Evolutionary conservation across 2,329 filamentous ascomycete genomes (phyloP), one percentile per base, ranked within the genome.

Genomic region (Sphaerulina populicola): DNA sequence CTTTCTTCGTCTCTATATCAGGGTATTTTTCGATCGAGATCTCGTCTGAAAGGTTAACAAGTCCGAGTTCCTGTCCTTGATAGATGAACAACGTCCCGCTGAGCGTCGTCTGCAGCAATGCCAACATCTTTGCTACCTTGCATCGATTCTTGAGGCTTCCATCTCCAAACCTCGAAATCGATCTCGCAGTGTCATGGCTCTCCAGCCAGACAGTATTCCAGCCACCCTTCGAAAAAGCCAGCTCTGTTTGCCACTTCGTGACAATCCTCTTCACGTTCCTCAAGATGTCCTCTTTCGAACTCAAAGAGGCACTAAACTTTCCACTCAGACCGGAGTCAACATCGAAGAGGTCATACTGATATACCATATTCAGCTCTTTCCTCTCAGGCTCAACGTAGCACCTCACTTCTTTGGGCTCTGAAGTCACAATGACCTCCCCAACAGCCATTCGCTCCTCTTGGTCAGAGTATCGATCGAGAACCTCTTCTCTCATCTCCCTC

Each of bases 351-450:
- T 86, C 82, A 62, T 86, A 86, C 58, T 84, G 78, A 66, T 86
- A 86, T 41, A 85, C 81, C 80, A 86, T 85, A 63, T 78, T 81
- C 45, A 86, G 66, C 62, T 86, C 81, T 35, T 74, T 72, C 9
- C 78, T 72, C 6, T 53, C 40, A 31, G 72, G 73, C 3, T 72
- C 72, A 1, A 85, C 80, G 4, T 71, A 72, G 6, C 69, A 68
- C 8, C 79, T 58, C 1, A 79, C 72, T 47, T 77, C 73, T 9
- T 72, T 64, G 4, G 69, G 67, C 73, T 72, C 7, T 70, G 66
- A 62, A 53, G 73, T 29, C 70, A 71, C 72, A 14, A 59, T 59
- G 27, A 76, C 75, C 64, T 77, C 74, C 6, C 74, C 74, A 1
- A 77, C 72, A 49, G 70, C 74, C 52, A 76, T 71, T 6, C 72